These are phyloP conservation scores for Amanita thiersii DNA, from an alignment of 768 basidiomycete species.

Conservation along the genomic window DNA sequence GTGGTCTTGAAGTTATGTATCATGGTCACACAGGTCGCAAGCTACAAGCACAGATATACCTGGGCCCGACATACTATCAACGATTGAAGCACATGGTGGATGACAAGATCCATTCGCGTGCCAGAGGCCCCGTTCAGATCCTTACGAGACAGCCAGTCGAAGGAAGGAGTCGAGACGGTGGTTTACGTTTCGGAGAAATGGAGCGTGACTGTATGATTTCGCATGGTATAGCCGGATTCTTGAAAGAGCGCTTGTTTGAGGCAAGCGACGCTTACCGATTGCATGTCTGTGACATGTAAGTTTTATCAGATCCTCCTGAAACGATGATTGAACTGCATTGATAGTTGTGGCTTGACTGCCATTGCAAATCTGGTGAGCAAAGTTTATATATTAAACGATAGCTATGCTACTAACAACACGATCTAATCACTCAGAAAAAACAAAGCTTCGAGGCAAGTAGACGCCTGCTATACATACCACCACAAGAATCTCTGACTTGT, in stretches of 20 bases:
- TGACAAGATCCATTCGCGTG: constrained; percentile 98
- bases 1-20: constrained; percentile 97
- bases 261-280: constrained; percentile 89
- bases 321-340: constrained; percentile 8
- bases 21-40: constrained; percentile 99
- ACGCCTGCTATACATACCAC: not conserved
- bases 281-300: constrained; percentile 94
- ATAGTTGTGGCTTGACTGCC: constrained; percentile 89
- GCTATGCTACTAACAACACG: constrained; percentile 9
- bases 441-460: constrained; percentile 80
- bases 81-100: constrained; percentile 99
- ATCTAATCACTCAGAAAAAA: constrained; percentile 59
- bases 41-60: constrained; percentile 95
- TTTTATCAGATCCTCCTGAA: constrained; percentile 13
- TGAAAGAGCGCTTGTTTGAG: constrained; percentile 95
- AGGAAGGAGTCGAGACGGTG: constrained; percentile 97
- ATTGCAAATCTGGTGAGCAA: constrained; percentile 88
- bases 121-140: constrained; percentile 95
- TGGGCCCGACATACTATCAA: constrained; percentile 99
- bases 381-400: not conserved
- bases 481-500: constrained; percentile 1
- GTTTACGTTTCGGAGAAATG: constrained; percentile 99
- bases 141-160: constrained; percentile 97
- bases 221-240: constrained; percentile 95
- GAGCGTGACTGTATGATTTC: constrained; percentile 99